Conservation (phyloP, 805 yeast species). For the Starmera caribaea region DNA sequence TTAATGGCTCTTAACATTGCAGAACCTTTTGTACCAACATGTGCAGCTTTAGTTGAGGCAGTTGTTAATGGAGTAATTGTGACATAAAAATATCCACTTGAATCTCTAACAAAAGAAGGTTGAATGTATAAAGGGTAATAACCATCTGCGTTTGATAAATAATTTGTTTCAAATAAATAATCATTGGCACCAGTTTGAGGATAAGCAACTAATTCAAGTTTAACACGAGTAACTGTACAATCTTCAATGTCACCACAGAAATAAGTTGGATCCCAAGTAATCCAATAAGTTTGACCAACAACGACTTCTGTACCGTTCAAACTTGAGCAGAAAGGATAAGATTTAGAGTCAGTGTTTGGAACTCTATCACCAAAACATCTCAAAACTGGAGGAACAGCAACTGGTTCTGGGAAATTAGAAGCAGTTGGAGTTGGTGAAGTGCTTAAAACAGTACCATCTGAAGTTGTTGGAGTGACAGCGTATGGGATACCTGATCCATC, state of each 20-base stretch:
- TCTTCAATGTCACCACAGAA: conserved; percentile 22
- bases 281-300: conserved; percentile 39
- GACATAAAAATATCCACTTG: conserved; percentile 27
- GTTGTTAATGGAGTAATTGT: conserved; percentile 28
- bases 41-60: conserved; percentile 24
- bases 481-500: conserved; percentile 36
- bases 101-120: conserved; percentile 17
- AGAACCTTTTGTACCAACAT: conserved; percentile 29
- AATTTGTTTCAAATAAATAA: conserved; percentile 24
- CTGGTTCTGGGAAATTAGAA: conserved; percentile 22
- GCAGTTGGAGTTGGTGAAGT: conserved; percentile 34
- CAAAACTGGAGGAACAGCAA: conserved; percentile 34
- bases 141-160: conserved; percentile 28
- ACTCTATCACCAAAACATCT: conserved; percentile 34
- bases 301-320: conserved; percentile 31
- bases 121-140: conserved; percentile 27
- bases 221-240: conserved; percentile 23
- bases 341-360: conserved; percentile 19
- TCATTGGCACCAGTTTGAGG: conserved; percentile 24
- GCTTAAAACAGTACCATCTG: conserved; percentile 23
- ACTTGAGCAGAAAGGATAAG: conserved; percentile 33
- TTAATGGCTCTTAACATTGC: conserved; percentile 29
- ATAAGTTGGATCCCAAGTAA: conserved; percentile 38
- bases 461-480: conserved; percentile 29
- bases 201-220: conserved; percentile 23